Conservation (phyloP, 371 early-diverging fungal genomes). For the Haplosporangium sp. region DNA sequence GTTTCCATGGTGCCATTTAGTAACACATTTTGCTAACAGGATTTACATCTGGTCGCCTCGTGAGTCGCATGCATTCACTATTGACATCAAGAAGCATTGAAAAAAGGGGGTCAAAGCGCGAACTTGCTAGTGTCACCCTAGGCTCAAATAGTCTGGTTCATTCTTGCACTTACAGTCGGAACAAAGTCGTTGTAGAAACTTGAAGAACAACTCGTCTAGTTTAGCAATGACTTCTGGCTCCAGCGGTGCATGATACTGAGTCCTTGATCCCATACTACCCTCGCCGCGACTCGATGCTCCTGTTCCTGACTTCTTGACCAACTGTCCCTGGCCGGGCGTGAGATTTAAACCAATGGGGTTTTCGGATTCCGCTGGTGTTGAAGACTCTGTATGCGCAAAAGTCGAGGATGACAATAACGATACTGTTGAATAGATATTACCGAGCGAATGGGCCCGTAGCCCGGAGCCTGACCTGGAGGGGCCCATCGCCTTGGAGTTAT, state of each 20-base stretch:
- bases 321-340: background rate
- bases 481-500: no score
- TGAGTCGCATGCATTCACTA: conserved; percentile 69
- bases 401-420: no score
- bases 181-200: conserved; percentile 68
- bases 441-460: no score
- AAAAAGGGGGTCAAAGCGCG: background rate
- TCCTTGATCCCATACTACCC: conserved; percentile 19
- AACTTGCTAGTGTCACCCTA: no score
- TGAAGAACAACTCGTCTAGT: conserved; percentile 69
- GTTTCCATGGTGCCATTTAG: background rate
- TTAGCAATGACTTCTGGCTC: conserved; percentile 61
- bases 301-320: background rate
- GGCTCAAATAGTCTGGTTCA: background rate
- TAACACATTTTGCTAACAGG: background rate
- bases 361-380: no score
- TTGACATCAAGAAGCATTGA: background rate
- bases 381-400: no score
- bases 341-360: no score
- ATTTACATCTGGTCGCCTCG: conserved; percentile 70
- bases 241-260: conserved; percentile 61
- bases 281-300: conserved; percentile 9
- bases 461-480: no score
- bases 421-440: no score
- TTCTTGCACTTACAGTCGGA: conserved; percentile 60